Base-by-base conservation (phyloP, 2,329 filamentous ascomycete species). In the Penicillium sp. region DNA sequence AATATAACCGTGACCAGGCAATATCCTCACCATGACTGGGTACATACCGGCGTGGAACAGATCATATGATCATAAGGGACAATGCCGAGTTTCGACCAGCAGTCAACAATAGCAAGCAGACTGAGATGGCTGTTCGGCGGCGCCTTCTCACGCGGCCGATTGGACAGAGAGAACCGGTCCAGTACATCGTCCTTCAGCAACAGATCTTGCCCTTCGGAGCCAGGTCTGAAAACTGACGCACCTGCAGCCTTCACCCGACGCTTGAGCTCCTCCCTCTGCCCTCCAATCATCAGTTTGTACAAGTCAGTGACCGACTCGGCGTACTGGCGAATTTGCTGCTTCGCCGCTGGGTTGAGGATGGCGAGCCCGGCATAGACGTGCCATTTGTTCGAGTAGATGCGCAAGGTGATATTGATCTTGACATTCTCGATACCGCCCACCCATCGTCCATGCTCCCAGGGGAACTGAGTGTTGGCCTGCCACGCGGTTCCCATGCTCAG, bases 61-160 rank as follows among this genome's bases (percentile, higher is more conserved):
- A 99, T 96, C 93, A 99, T 99, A 80, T 99, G 96, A 76, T 99
- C 93, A 75, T 99, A 99, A 0, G 94, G 94, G 48, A 96, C 89
- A 68, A 97, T 99, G 35, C 87, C 89, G 45, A 97, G 83, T 65
- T 91, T 90, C 72, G 90, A 94, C 94, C 94, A 99, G 78, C 93
- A 97, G 78, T 99, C 94, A 43, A 97, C 96, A 86, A 99, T 99
- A 47, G 93, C 94, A 44, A 99, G 83, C 57, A 99, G 82, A 72
- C 88, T 93, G 31, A 99, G 83, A 75, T 99, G 96, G 73, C 94
- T 99, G 78, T 99, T 99, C 2, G 71, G 73, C 53, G 89, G 91
- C 21, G 91, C 84, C 59, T 82, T 80, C 68, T 88, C 83, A 55
- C 85, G 85, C 39, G 86, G 82, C 60, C 82, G 81, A 56, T 88